phyloP scores from a whole-genome alignment of 768 basidiomycete genomes.

The Suillus decipiens region DNA sequence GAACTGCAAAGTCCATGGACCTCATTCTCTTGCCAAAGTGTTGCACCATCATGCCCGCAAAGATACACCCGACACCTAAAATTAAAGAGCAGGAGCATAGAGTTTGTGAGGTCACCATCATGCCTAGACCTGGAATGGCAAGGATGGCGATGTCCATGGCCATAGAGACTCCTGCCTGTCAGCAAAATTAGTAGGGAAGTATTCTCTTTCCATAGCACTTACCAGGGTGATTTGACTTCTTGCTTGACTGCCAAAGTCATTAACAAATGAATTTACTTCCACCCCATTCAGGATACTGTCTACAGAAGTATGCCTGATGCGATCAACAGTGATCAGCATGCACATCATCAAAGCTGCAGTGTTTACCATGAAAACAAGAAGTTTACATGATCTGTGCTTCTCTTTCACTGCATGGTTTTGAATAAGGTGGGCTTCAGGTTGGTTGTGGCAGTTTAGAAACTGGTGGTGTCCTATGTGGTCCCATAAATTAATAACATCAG shows the following conservation, averaged over 20 bases:
- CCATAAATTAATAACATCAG: neutral
- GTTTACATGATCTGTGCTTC: neutral
- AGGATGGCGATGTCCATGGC: constrained; percentile 8
- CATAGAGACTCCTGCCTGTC: constrained; percentile 8
- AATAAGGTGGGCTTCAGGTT: constrained; percentile 3
- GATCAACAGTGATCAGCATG: neutral
- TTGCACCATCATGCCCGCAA: constrained; percentile 3
- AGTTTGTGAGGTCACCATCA: neutral
- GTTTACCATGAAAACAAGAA: neutral
- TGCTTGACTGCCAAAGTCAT: neutral
- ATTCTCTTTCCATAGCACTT: neutral
- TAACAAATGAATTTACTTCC: neutral
- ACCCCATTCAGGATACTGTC: neutral
- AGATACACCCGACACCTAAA: neutral
- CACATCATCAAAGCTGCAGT: neutral
- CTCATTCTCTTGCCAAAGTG: constrained; percentile 4
- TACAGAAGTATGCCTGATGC: neutral
- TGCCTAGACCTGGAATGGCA: constrained; percentile 1
- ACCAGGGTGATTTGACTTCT: constrained; percentile 3
- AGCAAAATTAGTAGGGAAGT: neutral
- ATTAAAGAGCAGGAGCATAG: constrained; percentile 5
- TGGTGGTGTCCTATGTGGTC: constrained; percentile 2
- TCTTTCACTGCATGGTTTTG: neutral
- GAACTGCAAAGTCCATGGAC: constrained; percentile 1
- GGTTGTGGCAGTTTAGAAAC: neutral